Percentiles rank a stretch among this genome's conserved stretches.
These are phyloP conservation scores for Micromonas pusilla DNA, from an alignment of 139 green algal species.

Conservation along the genomic window DNA sequence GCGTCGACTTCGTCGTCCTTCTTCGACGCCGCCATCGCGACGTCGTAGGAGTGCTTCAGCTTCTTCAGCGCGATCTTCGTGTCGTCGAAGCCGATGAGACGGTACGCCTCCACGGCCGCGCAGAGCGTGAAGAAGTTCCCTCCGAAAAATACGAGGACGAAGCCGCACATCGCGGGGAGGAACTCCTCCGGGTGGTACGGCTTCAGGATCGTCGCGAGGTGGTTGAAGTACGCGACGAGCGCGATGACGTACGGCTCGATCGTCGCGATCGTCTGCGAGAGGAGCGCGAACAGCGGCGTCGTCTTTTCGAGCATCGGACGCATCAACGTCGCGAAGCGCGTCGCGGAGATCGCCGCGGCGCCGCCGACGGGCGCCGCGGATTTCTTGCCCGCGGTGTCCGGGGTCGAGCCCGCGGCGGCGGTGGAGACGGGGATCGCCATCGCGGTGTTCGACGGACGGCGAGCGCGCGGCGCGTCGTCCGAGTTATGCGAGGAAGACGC, in stretches of 20 bases:
- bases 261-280: neutral
- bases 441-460: neutral
- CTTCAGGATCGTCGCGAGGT: neutral
- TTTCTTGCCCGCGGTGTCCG: neutral
- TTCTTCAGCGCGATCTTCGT: neutral
- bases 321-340: neutral
- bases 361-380: neutral
- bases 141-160: slow-evolving; percentile 29
- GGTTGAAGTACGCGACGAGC: neutral
- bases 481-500: neutral
- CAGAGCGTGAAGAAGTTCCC: slow-evolving; percentile 25
- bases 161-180: slow-evolving; percentile 17
- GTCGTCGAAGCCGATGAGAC: neutral
- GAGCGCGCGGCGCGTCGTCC: no score
- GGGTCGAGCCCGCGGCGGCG: neutral
- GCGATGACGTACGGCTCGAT: neutral
- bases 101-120: slow-evolving; percentile 32
- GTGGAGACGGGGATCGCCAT: neutral
- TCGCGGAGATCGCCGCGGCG: neutral
- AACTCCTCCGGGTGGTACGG: slow-evolving; percentile 30
- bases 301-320: neutral
- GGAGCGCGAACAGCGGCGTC: neutral
- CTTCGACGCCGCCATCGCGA: slow-evolving; percentile 22
- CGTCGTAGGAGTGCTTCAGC: slow-evolving; percentile 23
- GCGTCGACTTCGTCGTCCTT: slow-evolving; percentile 33